phyloP scores from a whole-genome alignment of 2,329 filamentous ascomycete species.

The Xylariaceae sp. region DNA sequence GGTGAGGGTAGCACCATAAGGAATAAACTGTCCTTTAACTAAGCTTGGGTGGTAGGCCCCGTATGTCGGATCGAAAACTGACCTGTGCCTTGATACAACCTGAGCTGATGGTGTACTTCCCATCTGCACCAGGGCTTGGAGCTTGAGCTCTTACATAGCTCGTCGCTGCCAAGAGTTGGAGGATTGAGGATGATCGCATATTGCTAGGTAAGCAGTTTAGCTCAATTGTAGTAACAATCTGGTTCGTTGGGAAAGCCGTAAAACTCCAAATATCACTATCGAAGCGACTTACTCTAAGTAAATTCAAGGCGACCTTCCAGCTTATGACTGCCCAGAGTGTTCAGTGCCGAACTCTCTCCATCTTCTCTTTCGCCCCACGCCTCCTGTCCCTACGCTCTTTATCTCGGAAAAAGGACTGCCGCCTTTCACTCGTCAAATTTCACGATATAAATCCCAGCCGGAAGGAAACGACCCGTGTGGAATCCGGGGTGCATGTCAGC shows the following conservation, averaged over 20 bases:
- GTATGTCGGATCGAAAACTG: conserved; percentile 7
- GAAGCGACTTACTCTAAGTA: neutral
- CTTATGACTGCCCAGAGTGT: conserved; percentile 11
- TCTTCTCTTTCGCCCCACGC: neutral
- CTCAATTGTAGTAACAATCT: neutral
- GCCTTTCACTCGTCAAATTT: conserved; percentile 8
- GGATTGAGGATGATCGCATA: conserved; percentile 33
- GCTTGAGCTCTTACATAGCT: conserved; percentile 29
- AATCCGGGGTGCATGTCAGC: conserved; percentile 31
- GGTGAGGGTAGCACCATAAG: conserved; percentile 63
- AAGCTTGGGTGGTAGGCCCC: conserved; percentile 6
- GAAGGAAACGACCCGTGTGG: conserved; percentile 28
- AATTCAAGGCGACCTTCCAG: neutral
- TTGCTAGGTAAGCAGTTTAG: conserved; percentile 9
- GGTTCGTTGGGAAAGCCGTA: no score
- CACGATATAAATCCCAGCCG: conserved; percentile 20
- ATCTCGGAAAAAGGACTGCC: conserved; percentile 10
- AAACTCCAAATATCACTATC: no score
- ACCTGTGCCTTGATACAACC: conserved; percentile 41
- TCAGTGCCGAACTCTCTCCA: neutral
- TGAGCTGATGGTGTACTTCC: conserved; percentile 41
- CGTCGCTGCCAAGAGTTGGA: conserved; percentile 32
- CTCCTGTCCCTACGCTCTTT: neutral
- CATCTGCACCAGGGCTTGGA: conserved; percentile 37
- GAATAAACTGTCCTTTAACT: conserved; percentile 37